Conservation (phyloP, 2,329 filamentous ascomycete species). For the Amylocarpus encephaloides region DNA sequence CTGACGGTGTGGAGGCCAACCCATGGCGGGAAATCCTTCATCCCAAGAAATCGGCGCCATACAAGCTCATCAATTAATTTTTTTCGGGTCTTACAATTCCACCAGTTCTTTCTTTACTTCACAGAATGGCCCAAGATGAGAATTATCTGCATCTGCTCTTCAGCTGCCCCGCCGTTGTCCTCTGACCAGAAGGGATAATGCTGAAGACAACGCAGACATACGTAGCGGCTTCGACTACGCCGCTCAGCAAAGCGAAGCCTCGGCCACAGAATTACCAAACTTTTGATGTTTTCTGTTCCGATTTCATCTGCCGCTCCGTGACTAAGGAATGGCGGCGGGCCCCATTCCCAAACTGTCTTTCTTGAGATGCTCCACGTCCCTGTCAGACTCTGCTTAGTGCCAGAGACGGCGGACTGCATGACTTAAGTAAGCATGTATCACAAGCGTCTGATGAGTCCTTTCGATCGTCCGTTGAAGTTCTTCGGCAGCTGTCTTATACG, state of each 20-base stretch:
- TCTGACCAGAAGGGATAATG: background rate
- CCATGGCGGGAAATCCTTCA: too few relatives aligned
- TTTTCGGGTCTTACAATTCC: too few relatives aligned
- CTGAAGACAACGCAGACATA: background rate
- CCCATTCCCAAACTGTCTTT: background rate
- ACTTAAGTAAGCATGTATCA: background rate
- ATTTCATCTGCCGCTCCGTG: background rate
- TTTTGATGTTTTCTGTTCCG: background rate
- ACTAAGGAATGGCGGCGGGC: background rate
- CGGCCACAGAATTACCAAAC: background rate
- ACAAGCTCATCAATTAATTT: too few relatives aligned
- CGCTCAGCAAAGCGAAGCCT: background rate
- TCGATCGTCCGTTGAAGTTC: background rate
- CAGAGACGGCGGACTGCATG: background rate
- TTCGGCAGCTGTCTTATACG: slow-evolving; percentile 15
- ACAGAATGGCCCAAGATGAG: too few relatives aligned
- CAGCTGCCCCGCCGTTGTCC: background rate
- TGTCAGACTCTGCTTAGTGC: background rate
- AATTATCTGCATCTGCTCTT: background rate
- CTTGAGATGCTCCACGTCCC: background rate
- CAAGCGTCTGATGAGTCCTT: background rate
- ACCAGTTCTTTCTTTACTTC: too few relatives aligned
- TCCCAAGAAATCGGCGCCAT: too few relatives aligned
- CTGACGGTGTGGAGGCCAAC: too few relatives aligned
- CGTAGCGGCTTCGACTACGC: background rate